Evolutionary conservation across 805 yeast genomes (phyloP).

Genomic region (Starmerella etchellsii): DNA sequence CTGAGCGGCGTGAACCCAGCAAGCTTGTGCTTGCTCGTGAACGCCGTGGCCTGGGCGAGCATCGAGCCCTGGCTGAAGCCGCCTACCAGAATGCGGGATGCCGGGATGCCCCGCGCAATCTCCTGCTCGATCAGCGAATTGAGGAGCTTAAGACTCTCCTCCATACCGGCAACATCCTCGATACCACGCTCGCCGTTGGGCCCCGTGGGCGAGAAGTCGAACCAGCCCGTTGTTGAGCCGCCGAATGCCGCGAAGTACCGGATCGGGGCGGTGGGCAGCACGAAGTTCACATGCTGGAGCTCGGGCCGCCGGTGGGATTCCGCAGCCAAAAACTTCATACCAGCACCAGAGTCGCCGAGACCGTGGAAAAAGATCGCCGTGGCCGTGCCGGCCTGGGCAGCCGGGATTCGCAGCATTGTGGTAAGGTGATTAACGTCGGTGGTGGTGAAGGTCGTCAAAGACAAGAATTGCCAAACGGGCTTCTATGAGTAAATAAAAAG

Average conservation of each 20-base stretch:
- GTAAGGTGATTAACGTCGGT: too few species aligned
- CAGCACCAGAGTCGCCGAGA: conserved; percentile 78
- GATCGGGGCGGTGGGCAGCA: conserved; percentile 85
- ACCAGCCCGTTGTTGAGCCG: conserved; percentile 81
- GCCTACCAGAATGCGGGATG: conserved; percentile 62
- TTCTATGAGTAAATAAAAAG: too few species aligned
- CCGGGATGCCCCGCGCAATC: conserved; percentile 26
- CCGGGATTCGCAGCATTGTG: conserved; percentile 30
- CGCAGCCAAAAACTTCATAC: conserved; percentile 77
- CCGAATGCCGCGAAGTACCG: conserved; percentile 49
- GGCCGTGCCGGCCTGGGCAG: conserved; percentile 38
- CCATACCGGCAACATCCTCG: conserved; percentile 31
- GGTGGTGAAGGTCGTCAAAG: too few species aligned
- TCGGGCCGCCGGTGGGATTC: conserved; percentile 34
- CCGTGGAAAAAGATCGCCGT: conserved; percentile 78
- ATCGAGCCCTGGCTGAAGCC: conserved; percentile 97
- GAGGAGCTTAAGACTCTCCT: conserved; percentile 24
- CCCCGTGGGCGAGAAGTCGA: conserved; percentile 42
- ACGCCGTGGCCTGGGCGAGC: conserved; percentile 36
- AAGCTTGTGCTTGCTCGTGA: conserved; percentile 35
- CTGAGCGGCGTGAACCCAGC: conserved; percentile 72
- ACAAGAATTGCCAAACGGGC: too few species aligned
- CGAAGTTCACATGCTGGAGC: conserved; percentile 48
- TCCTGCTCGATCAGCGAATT: conserved; percentile 26
- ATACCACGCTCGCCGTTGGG: conserved; percentile 4